Conservation (phyloP, 371 early-diverging fungal species). For the Apophysomyces ossiformis region DNA sequence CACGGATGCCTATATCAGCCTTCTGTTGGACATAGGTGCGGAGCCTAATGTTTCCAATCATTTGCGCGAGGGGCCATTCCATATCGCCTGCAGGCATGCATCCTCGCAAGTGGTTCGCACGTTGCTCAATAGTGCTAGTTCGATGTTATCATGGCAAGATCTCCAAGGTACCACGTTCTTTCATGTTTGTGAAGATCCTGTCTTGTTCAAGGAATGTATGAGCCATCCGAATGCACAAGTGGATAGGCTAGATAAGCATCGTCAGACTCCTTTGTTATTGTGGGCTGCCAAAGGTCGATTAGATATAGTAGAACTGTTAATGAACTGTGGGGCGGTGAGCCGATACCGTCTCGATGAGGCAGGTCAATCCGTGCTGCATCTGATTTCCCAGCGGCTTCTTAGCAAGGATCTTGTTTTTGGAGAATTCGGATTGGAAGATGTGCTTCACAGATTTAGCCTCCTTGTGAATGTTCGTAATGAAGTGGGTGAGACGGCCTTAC, state of each 20-base stretch:
- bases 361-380: slow-evolving; percentile 31
- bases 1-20: slow-evolving; percentile 11
- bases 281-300: slow-evolving; percentile 51
- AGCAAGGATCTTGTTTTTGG: slow-evolving; percentile 14
- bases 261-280: slow-evolving; percentile 45
- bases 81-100: slow-evolving; percentile 23
- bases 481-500: slow-evolving; percentile 50
- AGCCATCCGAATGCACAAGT: slow-evolving; percentile 15
- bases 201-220: slow-evolving; percentile 22
- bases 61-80: slow-evolving; percentile 31
- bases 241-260: slow-evolving; percentile 28
- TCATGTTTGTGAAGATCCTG: slow-evolving; percentile 39
- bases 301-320: slow-evolving; percentile 36
- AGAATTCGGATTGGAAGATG: slow-evolving; percentile 13
- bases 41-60: slow-evolving; percentile 12
- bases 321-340: slow-evolving; percentile 11
- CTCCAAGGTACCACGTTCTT: slow-evolving; percentile 44
- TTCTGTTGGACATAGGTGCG: slow-evolving; percentile 10
- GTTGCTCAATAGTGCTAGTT: slow-evolving; percentile 13
- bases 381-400: slow-evolving; percentile 14
- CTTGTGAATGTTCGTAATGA: slow-evolving; percentile 30
- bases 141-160: slow-evolving; percentile 23
- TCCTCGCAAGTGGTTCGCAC: slow-evolving; percentile 17
- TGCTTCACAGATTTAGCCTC: slow-evolving; percentile 14
- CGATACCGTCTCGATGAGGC: slow-evolving; percentile 21